phyloP scores from a whole-genome alignment of 371 early-diverging fungal species.

The Dinochytrium kinnereticum region DNA sequence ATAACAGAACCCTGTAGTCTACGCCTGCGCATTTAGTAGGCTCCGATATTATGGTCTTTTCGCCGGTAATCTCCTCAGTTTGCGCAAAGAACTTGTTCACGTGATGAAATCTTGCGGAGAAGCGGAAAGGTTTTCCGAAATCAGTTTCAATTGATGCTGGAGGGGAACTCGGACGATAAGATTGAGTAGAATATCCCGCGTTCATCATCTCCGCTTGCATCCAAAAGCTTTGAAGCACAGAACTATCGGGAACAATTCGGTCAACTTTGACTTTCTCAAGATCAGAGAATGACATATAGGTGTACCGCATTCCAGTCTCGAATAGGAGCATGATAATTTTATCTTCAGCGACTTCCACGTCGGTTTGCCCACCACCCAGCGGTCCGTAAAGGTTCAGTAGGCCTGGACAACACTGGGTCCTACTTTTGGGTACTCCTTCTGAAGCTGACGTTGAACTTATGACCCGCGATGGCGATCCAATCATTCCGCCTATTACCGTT shows the following conservation, averaged over 20 bases:
- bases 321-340: conserved; percentile 38
- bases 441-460: no score
- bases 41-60: conserved; percentile 21
- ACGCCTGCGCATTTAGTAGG: conserved; percentile 41
- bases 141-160: background rate
- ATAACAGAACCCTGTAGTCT: conserved; percentile 39
- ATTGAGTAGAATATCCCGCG: background rate
- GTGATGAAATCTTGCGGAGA: conserved; percentile 35
- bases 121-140: conserved; percentile 30
- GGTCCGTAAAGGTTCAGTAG: conserved; percentile 30
- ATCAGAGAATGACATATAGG: conserved; percentile 50
- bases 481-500: background rate
- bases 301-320: conserved; percentile 44
- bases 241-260: conserved; percentile 43
- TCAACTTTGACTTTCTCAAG: conserved; percentile 47
- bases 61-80: background rate
- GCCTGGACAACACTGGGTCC: conserved; percentile 10
- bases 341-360: conserved; percentile 28
- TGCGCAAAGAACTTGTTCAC: conserved; percentile 23
- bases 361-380: conserved; percentile 9
- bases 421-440: no score
- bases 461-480: no score
- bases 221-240: conserved; percentile 48
- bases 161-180: background rate
- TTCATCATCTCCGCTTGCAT: conserved; percentile 48